Percentiles rank a stretch among this genome's conserved stretches.
Evolutionary conservation across 2,329 filamentous ascomycete genomes (phyloP).

Genomic region (Aspergillus thermomutatus): DNA sequence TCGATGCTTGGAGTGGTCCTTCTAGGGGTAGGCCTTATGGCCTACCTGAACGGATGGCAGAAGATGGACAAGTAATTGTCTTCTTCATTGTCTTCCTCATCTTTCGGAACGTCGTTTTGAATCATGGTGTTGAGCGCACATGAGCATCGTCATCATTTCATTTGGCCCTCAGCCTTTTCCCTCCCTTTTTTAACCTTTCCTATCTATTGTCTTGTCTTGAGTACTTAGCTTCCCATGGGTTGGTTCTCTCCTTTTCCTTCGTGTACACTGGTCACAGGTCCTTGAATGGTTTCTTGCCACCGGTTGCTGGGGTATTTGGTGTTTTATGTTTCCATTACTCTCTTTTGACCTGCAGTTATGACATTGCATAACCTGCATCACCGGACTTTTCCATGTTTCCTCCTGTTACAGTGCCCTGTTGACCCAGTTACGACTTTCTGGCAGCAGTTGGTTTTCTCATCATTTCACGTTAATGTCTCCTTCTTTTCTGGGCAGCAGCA

Average conservation of each 20-base stretch:
- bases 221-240: neutral
- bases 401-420: slow-evolving; percentile 9
- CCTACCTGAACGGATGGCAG: slow-evolving; percentile 81
- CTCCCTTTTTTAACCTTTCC: slow-evolving; percentile 13
- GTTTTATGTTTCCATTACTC: neutral
- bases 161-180: slow-evolving; percentile 1
- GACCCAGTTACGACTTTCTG: slow-evolving; percentile 28
- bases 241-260: neutral
- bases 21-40: slow-evolving; percentile 79
- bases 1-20: slow-evolving; percentile 80
- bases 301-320: neutral
- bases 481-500: slow-evolving; percentile 19
- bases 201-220: neutral
- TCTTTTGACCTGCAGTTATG: neutral
- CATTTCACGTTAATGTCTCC: slow-evolving; percentile 21
- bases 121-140: slow-evolving; percentile 21
- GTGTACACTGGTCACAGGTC: neutral
- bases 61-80: slow-evolving; percentile 46
- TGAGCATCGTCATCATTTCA: neutral
- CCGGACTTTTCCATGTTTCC: neutral
- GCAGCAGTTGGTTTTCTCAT: slow-evolving; percentile 15
- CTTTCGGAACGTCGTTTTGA: slow-evolving; percentile 15
- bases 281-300: neutral
- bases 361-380: neutral
- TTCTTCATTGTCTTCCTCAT: slow-evolving; percentile 7